These are phyloP conservation scores for Pholiota molesta DNA, from an alignment of 768 basidiomycete genomes.

Conservation along the genomic window DNA sequence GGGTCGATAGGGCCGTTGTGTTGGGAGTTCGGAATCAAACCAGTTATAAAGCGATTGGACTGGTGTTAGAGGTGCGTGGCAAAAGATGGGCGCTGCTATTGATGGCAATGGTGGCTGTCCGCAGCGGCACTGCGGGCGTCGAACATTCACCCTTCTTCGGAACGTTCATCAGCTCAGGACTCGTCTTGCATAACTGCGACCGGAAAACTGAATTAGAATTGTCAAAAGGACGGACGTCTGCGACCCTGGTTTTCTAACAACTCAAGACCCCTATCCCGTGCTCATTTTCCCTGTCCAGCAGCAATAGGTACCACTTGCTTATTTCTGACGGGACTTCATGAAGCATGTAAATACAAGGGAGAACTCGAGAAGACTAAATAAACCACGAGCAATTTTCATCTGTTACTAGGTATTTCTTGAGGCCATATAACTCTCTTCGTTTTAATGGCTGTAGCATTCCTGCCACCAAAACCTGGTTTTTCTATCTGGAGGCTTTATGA, in stretches of 20 bases:
- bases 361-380: too few relatives aligned
- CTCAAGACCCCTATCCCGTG: not conserved
- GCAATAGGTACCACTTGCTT: too few relatives aligned
- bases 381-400: too few relatives aligned
- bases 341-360: too few relatives aligned
- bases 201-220: too few relatives aligned
- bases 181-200: not conserved
- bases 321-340: too few relatives aligned
- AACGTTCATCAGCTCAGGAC: not conserved
- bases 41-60: not conserved
- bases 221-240: not conserved
- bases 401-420: too few relatives aligned
- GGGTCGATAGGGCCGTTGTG: slow-evolving; percentile 1
- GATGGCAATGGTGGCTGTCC: slow-evolving; percentile 15
- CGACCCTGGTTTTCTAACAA: not conserved
- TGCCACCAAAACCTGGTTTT: too few relatives aligned
- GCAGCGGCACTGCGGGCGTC: slow-evolving; percentile 3
- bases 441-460: too few relatives aligned
- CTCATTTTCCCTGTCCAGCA: too few relatives aligned
- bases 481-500: slow-evolving; percentile 28
- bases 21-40: slow-evolving; percentile 15
- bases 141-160: too few relatives aligned
- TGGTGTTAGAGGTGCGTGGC: slow-evolving; percentile 10
- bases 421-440: too few relatives aligned
- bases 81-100: slow-evolving; percentile 1